These are phyloP conservation scores for Viola pubescens DNA, from an alignment of 441 rosid species.

Conservation along the genomic window DNA sequence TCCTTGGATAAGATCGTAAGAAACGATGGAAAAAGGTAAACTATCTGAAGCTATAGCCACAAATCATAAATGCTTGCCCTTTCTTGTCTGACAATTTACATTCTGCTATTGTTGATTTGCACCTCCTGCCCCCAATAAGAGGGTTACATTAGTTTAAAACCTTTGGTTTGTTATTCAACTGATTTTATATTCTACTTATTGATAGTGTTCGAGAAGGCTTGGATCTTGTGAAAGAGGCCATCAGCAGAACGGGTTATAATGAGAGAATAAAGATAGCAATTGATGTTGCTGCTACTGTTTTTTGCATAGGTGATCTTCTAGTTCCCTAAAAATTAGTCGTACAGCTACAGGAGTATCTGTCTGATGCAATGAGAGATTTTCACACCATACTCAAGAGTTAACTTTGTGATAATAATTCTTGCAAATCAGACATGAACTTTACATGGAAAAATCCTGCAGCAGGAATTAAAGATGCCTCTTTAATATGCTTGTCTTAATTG, in stretches of 20 bases:
- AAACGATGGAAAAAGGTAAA: neutral
- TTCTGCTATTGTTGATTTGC: neutral
- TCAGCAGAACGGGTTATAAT: constrained; percentile 70
- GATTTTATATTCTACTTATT: neutral
- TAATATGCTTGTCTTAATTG: neutral
- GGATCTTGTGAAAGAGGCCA: constrained; percentile 92
- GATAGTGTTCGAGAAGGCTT: constrained; percentile 86
- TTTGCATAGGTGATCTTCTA: constrained; percentile 65
- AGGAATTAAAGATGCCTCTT: neutral
- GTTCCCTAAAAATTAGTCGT: constrained; percentile 17
- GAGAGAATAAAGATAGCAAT: constrained; percentile 87
- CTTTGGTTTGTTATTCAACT: neutral
- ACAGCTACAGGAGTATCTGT: neutral
- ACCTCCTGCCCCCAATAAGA: neutral
- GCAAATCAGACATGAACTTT: neutral
- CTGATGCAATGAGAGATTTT: neutral
- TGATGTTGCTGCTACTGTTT: constrained; percentile 76
- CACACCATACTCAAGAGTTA: too few relatives aligned
- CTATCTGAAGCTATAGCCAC: neutral
- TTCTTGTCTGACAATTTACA: constrained; percentile 3
- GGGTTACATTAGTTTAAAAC: neutral
- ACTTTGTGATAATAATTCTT: too few relatives aligned
- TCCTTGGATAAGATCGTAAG: constrained; percentile 1
- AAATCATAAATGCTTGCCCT: neutral
- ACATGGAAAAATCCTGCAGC: neutral